phyloP scores from a whole-genome alignment of 2,329 filamentous ascomycete genomes.

The Chaetomiaceae sp. region DNA sequence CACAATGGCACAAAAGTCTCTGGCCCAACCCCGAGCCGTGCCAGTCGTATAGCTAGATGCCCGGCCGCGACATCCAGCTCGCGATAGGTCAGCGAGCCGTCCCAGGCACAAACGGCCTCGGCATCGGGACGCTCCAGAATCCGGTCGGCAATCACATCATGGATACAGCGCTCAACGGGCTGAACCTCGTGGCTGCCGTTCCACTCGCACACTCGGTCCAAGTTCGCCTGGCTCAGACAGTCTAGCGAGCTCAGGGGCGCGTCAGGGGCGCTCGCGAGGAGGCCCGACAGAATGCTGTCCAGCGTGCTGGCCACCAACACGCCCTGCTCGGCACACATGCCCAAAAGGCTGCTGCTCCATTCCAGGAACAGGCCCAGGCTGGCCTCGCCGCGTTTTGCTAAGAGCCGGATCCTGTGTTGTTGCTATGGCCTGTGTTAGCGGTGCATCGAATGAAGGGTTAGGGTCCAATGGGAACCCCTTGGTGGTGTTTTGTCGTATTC shows the following conservation, averaged over 20 bases:
- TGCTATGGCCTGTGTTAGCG: conserved; percentile 4
- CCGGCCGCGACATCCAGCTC: conserved; percentile 42
- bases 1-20: conserved; percentile 34
- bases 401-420: conserved; percentile 18
- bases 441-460: background rate
- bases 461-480: background rate
- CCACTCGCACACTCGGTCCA: conserved; percentile 42
- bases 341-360: conserved; percentile 17
- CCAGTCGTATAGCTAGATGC: conserved; percentile 32
- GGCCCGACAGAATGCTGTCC: conserved; percentile 17
- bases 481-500: too few relatives aligned
- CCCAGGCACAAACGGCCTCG: conserved; percentile 47
- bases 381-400: conserved; percentile 11
- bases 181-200: conserved; percentile 35
- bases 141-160: conserved; percentile 42
- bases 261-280: conserved; percentile 13
- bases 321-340: conserved; percentile 19
- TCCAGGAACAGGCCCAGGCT: conserved; percentile 19
- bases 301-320: conserved; percentile 22
- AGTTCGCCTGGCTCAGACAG: conserved; percentile 28
- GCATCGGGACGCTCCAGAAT: conserved; percentile 35
- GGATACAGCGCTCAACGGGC: conserved; percentile 41
- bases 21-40: conserved; percentile 15
- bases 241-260: conserved; percentile 12
- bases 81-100: conserved; percentile 44